Base-by-base conservation (phyloP, 129 eudicot genomes). In the Centaurea solstitialis region DNA sequence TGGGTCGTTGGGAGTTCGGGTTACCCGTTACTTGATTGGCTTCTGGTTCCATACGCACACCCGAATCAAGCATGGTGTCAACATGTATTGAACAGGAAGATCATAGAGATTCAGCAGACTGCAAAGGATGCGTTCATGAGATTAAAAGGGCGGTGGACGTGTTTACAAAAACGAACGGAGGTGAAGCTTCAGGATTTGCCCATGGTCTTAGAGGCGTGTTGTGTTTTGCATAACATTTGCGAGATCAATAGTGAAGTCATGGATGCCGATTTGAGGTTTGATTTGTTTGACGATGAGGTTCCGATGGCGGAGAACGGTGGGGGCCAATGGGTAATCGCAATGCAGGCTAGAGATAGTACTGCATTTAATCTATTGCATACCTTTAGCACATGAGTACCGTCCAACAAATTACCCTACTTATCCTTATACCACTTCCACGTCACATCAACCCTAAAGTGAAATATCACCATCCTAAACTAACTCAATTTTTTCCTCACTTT, bases 101-200 rank as follows among this genome's bases (percentile, higher is more conserved):
- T 90, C 0, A 85, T 70, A 5, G 91, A 88, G 28, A 84, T 87
- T 4, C 92, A 93, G 37, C 4, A 33, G 37, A 33, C 37, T 4
- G 5, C 37, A 33, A 33, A 33, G 37, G 37, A 33, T 33, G 90
- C 96, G 4, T 93, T 93, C 43, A 79, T 82, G 90, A 71, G 87
- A 39, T 24, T 93, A 77, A 93, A 93, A 80, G 96, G 86, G 33
- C 84, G 98, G 68, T 93, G 98, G 98, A 77, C 81, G 41, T 90
- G 92, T 77, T 76, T 93, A 79, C 96, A 86, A 30, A 93, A 89
- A 79, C 87, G 98, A 67, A 93, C 98, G 0, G 96, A 93, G 79
- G 88, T 88, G 41, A 93, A 93, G 77, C 93, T 93, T 62, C 93
- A 90, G 74, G 98, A 93, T 72, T 78, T 90, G 81, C 97, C 97